These are phyloP conservation scores for Phytophthora citricola DNA, from an alignment of 352 stramenopile species.

Conservation along the genomic window DNA sequence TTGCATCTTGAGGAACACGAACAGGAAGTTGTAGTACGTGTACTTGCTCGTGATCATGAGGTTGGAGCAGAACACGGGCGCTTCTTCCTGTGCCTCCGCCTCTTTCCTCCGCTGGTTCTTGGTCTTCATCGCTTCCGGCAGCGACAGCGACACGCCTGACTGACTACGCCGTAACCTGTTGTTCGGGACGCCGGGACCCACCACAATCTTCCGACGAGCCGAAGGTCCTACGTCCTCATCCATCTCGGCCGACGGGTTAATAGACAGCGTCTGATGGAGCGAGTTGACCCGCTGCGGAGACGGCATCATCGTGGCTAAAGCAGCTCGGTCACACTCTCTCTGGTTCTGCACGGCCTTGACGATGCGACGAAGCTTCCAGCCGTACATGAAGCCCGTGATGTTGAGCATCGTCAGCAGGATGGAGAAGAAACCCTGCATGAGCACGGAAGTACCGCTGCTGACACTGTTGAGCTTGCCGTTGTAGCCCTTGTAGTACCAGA, in stretches of 20 bases:
- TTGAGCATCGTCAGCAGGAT: slow-evolving; percentile 84
- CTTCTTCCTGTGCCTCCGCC: slow-evolving; percentile 30
- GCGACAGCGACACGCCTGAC: slow-evolving; percentile 24
- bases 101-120: slow-evolving; percentile 38
- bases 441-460: slow-evolving; percentile 77
- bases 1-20: slow-evolving; percentile 91
- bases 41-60: slow-evolving; percentile 91
- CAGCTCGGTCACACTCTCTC: slow-evolving; percentile 79
- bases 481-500: slow-evolving; percentile 89
- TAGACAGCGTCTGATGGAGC: slow-evolving; percentile 65
- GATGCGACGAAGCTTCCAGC: slow-evolving; percentile 88
- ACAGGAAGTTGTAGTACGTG: slow-evolving; percentile 91
- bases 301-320: slow-evolving; percentile 82
- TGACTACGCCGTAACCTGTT: slow-evolving; percentile 29
- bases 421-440: slow-evolving; percentile 90
- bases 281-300: slow-evolving; percentile 49
- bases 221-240: slow-evolving; percentile 46
- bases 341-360: slow-evolving; percentile 87
- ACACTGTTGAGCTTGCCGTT: slow-evolving; percentile 87
- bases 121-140: slow-evolving; percentile 35
- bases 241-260: slow-evolving; percentile 58
- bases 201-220: slow-evolving; percentile 52
- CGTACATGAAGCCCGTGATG: slow-evolving; percentile 79
- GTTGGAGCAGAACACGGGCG: slow-evolving; percentile 72
- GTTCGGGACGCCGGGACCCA: slow-evolving; percentile 38